Conservation (phyloP, 768 basidiomycete species). For the Tricholoma terreum region DNA sequence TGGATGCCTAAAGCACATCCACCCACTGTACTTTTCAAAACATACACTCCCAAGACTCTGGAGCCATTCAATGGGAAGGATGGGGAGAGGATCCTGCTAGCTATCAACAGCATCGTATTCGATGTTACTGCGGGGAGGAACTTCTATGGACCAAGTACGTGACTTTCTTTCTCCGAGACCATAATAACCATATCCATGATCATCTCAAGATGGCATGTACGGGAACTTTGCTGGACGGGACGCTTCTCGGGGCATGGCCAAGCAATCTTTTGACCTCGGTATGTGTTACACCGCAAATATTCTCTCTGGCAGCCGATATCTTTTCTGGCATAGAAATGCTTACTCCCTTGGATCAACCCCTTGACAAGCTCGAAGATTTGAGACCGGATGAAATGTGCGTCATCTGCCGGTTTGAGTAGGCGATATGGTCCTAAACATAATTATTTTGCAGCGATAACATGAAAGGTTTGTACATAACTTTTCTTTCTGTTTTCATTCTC, state of each 20-base stretch:
- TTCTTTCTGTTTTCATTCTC: not conserved
- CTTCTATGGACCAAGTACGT: slow-evolving; percentile 94
- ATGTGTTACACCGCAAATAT: slow-evolving; percentile 20
- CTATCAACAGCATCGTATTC: slow-evolving; percentile 83
- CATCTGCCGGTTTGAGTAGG: not conserved
- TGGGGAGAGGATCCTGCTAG: slow-evolving; percentile 74
- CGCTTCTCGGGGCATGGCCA: slow-evolving; percentile 95
- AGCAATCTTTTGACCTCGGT: slow-evolving; percentile 95
- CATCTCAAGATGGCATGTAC: slow-evolving; percentile 82
- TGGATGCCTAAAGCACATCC: slow-evolving; percentile 87
- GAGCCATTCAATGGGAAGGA: slow-evolving; percentile 62
- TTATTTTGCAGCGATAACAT: slow-evolving; percentile 74
- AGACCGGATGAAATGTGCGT: slow-evolving; percentile 79
- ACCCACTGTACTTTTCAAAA: slow-evolving; percentile 71
- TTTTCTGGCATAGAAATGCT: slow-evolving; percentile 67
- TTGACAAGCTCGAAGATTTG: slow-evolving; percentile 83
- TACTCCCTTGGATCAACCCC: slow-evolving; percentile 78
- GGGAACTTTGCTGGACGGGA: slow-evolving; percentile 97
- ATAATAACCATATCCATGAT: not conserved
- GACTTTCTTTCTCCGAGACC: not conserved
- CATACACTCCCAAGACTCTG: slow-evolving; percentile 77
- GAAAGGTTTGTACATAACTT: slow-evolving; percentile 53
- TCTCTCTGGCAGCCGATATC: not conserved
- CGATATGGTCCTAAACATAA: slow-evolving; percentile 6
- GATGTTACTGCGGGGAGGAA: slow-evolving; percentile 86